Conservation (phyloP, 2,329 filamentous ascomycete genomes). For the Chalara sp. region DNA sequence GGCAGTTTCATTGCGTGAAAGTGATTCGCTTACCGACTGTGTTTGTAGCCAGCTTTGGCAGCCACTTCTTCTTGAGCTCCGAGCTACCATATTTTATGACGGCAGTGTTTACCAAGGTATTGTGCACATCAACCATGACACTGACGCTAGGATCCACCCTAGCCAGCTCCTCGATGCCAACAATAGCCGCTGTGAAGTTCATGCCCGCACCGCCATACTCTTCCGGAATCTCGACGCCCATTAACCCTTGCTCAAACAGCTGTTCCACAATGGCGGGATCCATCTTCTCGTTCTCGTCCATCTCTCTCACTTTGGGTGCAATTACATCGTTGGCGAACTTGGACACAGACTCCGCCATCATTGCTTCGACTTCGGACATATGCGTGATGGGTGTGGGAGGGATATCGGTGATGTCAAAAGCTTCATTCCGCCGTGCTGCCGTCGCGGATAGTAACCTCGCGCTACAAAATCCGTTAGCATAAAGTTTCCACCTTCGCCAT, state of each 20-base stretch:
- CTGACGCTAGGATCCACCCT: conserved; percentile 91
- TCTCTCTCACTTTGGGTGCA: conserved; percentile 85
- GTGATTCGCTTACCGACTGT: conserved; percentile 56
- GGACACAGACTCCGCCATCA: conserved; percentile 84
- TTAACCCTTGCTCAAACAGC: conserved; percentile 93
- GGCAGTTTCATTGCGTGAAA: not conserved
- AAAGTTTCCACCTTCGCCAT: not conserved
- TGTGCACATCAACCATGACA: conserved; percentile 95
- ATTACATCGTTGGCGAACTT: conserved; percentile 89
- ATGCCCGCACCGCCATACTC: conserved; percentile 95
- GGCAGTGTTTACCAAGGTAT: conserved; percentile 93
- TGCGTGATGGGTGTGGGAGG: conserved; percentile 90
- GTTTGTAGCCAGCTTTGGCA: conserved; percentile 83
- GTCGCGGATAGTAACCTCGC: conserved; percentile 56
- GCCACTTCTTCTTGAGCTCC: conserved; percentile 73
- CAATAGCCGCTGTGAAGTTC: conserved; percentile 96
- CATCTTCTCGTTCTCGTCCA: conserved; percentile 97
- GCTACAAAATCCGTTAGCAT: conserved; percentile 20
- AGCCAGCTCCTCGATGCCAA: conserved; percentile 94
- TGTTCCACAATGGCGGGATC: conserved; percentile 82
- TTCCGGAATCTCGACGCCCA: conserved; percentile 96
- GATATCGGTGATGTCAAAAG: conserved; percentile 63
- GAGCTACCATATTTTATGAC: conserved; percentile 78
- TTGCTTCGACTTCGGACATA: conserved; percentile 79
- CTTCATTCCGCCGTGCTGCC: conserved; percentile 42